Evolutionary conservation across 2,329 filamentous ascomycete species (phyloP).

Genomic region (Furcasterigmium furcatum): DNA sequence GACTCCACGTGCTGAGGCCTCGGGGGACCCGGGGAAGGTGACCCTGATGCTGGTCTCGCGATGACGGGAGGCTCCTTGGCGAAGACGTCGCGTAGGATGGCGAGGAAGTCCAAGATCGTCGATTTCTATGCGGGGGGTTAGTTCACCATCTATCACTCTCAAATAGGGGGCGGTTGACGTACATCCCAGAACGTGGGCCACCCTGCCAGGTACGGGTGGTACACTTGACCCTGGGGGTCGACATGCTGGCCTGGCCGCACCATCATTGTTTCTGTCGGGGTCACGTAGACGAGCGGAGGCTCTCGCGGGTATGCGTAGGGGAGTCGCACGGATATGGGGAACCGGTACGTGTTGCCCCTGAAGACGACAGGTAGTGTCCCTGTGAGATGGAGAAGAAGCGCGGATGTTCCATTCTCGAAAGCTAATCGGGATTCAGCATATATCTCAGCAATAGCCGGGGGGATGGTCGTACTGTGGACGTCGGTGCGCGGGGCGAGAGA

Average conservation of each 20-base stretch:
- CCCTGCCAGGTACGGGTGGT: conserved; percentile 90
- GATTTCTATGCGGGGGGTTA: conserved; percentile 76
- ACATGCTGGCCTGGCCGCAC: conserved; percentile 93
- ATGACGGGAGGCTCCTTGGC: conserved; percentile 92
- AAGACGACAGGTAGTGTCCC: conserved; percentile 92
- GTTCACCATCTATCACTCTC: too few relatives aligned
- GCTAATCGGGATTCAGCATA: conserved; percentile 46
- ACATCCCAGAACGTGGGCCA: conserved; percentile 93
- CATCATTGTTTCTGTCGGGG: conserved; percentile 82
- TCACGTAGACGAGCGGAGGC: conserved; percentile 83
- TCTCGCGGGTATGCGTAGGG: conserved; percentile 87
- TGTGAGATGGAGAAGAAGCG: conserved; percentile 79
- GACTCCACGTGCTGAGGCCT: conserved; percentile 28
- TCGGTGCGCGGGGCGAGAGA: conserved; percentile 84
- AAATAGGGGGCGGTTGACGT: conserved; percentile 32
- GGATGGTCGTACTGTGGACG: conserved; percentile 73
- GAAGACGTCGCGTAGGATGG: conserved; percentile 81
- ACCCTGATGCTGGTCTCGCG: conserved; percentile 54
- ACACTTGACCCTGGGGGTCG: conserved; percentile 86
- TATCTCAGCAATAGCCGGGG: conserved; percentile 3
- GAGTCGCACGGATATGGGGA: conserved; percentile 90
- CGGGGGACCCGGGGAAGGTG: conserved; percentile 28
- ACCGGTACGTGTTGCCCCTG: conserved; percentile 83
- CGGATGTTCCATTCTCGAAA: conserved; percentile 82
- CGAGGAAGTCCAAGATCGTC: conserved; percentile 77